phyloP scores from a whole-genome alignment of 2,329 filamentous ascomycete species.

The Penicillium digitatum region DNA sequence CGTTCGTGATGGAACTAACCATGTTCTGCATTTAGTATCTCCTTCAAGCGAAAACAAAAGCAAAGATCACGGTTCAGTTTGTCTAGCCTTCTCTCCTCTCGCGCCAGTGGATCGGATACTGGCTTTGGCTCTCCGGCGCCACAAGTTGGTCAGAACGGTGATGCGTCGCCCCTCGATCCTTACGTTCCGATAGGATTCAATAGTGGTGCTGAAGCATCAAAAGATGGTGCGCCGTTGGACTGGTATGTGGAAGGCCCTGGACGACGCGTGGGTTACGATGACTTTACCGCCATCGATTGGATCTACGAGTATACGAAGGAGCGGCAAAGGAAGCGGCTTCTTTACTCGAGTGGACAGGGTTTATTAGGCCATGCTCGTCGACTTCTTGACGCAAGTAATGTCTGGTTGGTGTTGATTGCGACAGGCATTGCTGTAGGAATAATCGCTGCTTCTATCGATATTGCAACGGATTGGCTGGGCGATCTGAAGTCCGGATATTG shows the following conservation, averaged over 20 bases:
- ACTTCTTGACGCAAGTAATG: constrained; percentile 78
- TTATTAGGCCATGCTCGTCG: constrained; percentile 68
- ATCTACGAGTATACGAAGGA: constrained; percentile 99
- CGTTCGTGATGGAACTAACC: constrained; percentile 6
- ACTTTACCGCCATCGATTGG: constrained; percentile 98
- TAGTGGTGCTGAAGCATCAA: constrained; percentile 30
- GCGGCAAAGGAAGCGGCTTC: constrained; percentile 74
- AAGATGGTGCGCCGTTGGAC: constrained; percentile 53
- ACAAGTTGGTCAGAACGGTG: constrained; percentile 29
- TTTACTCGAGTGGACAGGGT: constrained; percentile 66
- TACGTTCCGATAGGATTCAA: constrained; percentile 21
- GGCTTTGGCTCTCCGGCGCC: constrained; percentile 24
- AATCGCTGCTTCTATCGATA: constrained; percentile 83
- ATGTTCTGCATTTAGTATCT: constrained; percentile 27
- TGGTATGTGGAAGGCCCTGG: constrained; percentile 91
- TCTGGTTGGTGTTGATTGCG: constrained; percentile 83
- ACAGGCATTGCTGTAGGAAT: constrained; percentile 80
- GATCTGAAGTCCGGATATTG: constrained; percentile 91
- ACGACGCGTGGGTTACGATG: constrained; percentile 86
- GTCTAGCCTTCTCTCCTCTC: constrained; percentile 38
- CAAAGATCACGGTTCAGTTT: constrained; percentile 39
- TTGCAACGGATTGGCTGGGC: constrained; percentile 87
- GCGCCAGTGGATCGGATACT: constrained; percentile 24
- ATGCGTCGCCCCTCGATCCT: constrained; percentile 24
- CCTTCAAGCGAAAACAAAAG: constrained; percentile 45